Conservation (phyloP, 2,329 filamentous ascomycete species). For the Colletotrichum eleusines region DNA sequence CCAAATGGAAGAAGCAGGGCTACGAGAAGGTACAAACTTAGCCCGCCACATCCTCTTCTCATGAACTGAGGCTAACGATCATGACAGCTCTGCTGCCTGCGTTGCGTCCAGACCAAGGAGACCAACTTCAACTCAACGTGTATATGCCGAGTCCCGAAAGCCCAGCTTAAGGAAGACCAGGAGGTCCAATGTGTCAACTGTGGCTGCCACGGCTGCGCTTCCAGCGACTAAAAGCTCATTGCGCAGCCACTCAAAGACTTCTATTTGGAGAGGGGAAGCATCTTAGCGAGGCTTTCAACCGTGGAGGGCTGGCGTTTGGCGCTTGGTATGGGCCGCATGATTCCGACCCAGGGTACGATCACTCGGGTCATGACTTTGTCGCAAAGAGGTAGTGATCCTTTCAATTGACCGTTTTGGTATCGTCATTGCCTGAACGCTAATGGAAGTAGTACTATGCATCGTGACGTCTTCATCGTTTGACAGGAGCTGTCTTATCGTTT, state of each 20-base stretch:
- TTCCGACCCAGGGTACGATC: slow-evolving; percentile 9
- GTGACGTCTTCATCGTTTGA: slow-evolving; percentile 55
- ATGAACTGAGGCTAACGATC: neutral
- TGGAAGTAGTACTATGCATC: slow-evolving; percentile 37
- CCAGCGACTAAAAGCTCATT: slow-evolving; percentile 73
- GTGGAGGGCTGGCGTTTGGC: slow-evolving; percentile 37
- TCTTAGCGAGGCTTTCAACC: slow-evolving; percentile 10
- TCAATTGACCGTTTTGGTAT: slow-evolving; percentile 49
- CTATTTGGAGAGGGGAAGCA: neutral
- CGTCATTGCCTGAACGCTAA: slow-evolving; percentile 46
- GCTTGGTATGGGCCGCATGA: slow-evolving; percentile 14
- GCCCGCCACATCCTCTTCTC: slow-evolving; percentile 44
- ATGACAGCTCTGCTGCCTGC: slow-evolving; percentile 85
- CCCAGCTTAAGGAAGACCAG: slow-evolving; percentile 89
- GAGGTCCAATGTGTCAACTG: slow-evolving; percentile 95
- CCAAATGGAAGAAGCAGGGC: slow-evolving; percentile 99
- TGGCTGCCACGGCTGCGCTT: slow-evolving; percentile 91
- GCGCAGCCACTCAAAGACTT: neutral
- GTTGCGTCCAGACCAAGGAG: slow-evolving; percentile 99
- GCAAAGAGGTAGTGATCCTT: slow-evolving; percentile 54
- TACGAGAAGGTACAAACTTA: slow-evolving; percentile 86
- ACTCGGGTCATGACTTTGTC: slow-evolving; percentile 37
- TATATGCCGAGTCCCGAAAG: slow-evolving; percentile 93
- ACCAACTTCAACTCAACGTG: slow-evolving; percentile 99
- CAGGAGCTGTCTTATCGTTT: slow-evolving; percentile 61